Conservation (phyloP, 192 early-diverging fungal genomes). For the Thamnidium elegans region DNA sequence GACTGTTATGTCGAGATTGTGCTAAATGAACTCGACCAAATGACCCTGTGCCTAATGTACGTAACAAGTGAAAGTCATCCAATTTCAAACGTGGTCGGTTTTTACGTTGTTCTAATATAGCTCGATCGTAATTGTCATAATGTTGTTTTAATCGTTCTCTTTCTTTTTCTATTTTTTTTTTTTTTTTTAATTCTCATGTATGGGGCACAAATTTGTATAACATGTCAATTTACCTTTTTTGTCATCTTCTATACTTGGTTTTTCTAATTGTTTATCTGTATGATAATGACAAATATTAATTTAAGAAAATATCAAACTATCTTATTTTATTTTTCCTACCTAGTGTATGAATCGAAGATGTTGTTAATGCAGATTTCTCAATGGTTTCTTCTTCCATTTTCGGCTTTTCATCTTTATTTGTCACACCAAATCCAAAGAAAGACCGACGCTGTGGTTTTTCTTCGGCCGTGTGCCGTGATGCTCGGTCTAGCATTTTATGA, state of each 20-base stretch:
- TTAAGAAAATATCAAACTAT: not conserved
- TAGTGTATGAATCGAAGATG: not conserved
- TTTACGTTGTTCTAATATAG: conserved; percentile 6
- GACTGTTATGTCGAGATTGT: conserved; percentile 59
- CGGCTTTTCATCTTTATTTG: conserved; percentile 11
- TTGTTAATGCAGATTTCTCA: not conserved
- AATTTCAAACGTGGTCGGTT: conserved; percentile 9
- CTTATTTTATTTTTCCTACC: not conserved
- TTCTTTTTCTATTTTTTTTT: conserved; percentile 3
- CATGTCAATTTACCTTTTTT: not conserved
- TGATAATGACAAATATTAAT: not conserved
- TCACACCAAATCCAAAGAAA: conserved; percentile 12
- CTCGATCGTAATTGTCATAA: conserved; percentile 2
- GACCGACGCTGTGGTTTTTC: conserved; percentile 15
- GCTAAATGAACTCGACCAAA: conserved; percentile 94
- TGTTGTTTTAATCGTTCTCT: conserved; percentile 2
- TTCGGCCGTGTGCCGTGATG: not conserved
- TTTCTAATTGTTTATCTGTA: not conserved
- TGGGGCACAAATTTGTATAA: not conserved
- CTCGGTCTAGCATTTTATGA: conserved; percentile 2
- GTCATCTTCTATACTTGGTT: not conserved
- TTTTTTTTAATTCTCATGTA: not conserved
- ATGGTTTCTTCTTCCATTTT: not conserved
- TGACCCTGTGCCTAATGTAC: conserved; percentile 82
- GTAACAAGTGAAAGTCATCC: conserved; percentile 14